Base-by-base conservation (phyloP, 2,329 filamentous ascomycete species). In the Phaeomoniella chlamydospora region DNA sequence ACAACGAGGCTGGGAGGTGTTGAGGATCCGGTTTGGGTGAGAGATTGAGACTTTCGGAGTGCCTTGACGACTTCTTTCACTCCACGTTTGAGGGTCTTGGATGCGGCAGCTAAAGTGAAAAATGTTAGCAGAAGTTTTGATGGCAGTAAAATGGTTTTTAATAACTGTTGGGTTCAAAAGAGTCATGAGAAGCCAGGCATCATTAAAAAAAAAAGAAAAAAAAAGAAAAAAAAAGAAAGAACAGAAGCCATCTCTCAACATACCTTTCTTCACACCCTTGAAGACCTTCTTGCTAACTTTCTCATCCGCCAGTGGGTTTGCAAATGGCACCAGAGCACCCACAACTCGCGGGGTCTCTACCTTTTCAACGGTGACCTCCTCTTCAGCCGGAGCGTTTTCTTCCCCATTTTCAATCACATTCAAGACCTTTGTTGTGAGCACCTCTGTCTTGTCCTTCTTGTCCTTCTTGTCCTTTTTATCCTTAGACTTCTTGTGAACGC, bases 11-110 rank as follows among this genome's bases (percentile, higher is more conserved):
- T 72, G 46, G 77, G 82, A 77, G 52, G 77, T 68, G 37, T 71
- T 58, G 42, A 73, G 58, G 36, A 72, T 67, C 53, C 73, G 66
- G 45, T 74, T 70, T 41, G 75, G 71, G n/a, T 72, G 39, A 77
- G 72, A 48, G 74, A 61, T 39, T 82, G 71, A 11, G 85, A 88
- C 68, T 96, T 96, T 67, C 90, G 86, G 50, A 98, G 82, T 19
- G 87, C 81, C 68, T 98, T 98, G 66, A 96, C 87, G 55, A 94
- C 88, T 67, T 98, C 90, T 65, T 98, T 98, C 47, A 98, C 90
- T 55, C 90, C 90, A 55, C 90, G 87, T 68, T 94, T 93, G 55
- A 98, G 81, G 40, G 84, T 82, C 66, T 92, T 92, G 65, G 85
- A 77, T 65, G 93, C 94, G 51, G 90, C 87, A 49, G 88, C 90